Percentiles rank a stretch among this genome's conserved stretches.
These are phyloP conservation scores for Leptographium wingfieldii DNA, from an alignment of 2,329 filamentous ascomycete genomes.

Conservation along the genomic window DNA sequence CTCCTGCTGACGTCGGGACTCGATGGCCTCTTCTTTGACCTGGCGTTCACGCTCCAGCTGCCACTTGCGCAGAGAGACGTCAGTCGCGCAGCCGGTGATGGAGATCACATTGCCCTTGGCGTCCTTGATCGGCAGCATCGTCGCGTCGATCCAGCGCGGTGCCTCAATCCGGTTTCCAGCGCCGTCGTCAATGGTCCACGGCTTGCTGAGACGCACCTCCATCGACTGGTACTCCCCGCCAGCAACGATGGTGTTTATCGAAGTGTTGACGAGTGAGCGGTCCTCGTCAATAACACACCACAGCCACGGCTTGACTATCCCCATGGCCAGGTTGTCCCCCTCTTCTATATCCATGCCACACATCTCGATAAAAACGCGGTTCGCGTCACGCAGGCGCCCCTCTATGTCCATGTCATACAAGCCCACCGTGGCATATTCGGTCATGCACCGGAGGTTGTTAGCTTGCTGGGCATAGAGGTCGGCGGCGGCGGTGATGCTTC, in stretches of 20 bases:
- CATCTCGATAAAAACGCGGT: slow-evolving; percentile 40
- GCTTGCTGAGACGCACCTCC: slow-evolving; percentile 35
- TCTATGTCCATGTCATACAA: slow-evolving; percentile 42
- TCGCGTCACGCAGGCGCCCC: slow-evolving; percentile 35
- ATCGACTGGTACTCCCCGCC: slow-evolving; percentile 31
- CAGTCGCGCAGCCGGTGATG: slow-evolving; percentile 35
- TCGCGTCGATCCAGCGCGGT: slow-evolving; percentile 35
- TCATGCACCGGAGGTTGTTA: slow-evolving; percentile 40
- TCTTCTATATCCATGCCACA: slow-evolving; percentile 33
- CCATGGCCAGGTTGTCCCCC: slow-evolving; percentile 25
- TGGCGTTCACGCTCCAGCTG: slow-evolving; percentile 36
- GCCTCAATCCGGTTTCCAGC: slow-evolving; percentile 29
- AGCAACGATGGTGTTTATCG: slow-evolving; percentile 25
- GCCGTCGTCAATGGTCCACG: slow-evolving; percentile 32
- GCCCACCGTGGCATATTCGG: slow-evolving; percentile 40
- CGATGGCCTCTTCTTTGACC: slow-evolving; percentile 42
- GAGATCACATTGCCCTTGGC: slow-evolving; percentile 33
- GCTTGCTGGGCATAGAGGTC: slow-evolving; percentile 36
- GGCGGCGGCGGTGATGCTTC: slow-evolving; percentile 34
- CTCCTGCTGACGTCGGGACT: slow-evolving; percentile 57
- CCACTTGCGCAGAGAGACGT: slow-evolving; percentile 37
- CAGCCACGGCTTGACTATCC: slow-evolving; percentile 30
- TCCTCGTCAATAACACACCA: slow-evolving; percentile 33
- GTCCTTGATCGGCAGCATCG: slow-evolving; percentile 36
- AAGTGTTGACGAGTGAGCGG: slow-evolving; percentile 24